phyloP scores from a whole-genome alignment of 495 filamentous ascomycete species.

The Recurvomyces mirabilis region DNA sequence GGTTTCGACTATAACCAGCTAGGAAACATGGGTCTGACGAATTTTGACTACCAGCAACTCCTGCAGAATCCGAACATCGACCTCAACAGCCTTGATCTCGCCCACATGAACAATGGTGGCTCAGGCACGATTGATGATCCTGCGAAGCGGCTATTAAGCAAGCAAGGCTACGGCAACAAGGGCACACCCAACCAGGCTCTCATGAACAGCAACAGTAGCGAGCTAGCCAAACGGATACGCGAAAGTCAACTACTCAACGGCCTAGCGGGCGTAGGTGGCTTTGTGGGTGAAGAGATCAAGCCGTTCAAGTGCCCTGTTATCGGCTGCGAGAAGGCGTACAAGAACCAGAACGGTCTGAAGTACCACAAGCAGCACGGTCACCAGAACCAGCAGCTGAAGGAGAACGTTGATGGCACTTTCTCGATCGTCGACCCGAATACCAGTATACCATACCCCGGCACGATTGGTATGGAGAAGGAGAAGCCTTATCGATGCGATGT shows the following conservation, averaged over 20 bases:
- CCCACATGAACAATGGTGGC: slow-evolving; percentile 32
- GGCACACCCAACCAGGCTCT: slow-evolving; percentile 59
- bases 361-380: slow-evolving; percentile 88
- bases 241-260: slow-evolving; percentile 64
- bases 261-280: slow-evolving; percentile 26
- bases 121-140: slow-evolving; percentile 78
- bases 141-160: slow-evolving; percentile 83
- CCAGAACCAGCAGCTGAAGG: slow-evolving; percentile 87
- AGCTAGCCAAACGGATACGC: slow-evolving; percentile 55
- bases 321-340: slow-evolving; percentile 98
- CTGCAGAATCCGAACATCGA: slow-evolving; percentile 18
- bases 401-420: slow-evolving; percentile 92
- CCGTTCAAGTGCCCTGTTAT: slow-evolving; percentile 96
- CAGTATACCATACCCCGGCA: slow-evolving; percentile 84
- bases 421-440: slow-evolving; percentile 97
- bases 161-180: slow-evolving; percentile 57
- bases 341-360: slow-evolving; percentile 98
- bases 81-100: slow-evolving; percentile 21
- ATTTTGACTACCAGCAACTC: slow-evolving; percentile 16
- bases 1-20: slow-evolving; percentile 30
- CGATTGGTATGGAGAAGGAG: slow-evolving; percentile 97
- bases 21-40: slow-evolving; percentile 3
- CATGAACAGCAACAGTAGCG: slow-evolving; percentile 52
- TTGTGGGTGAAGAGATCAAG: slow-evolving; percentile 57
- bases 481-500: slow-evolving; percentile 96